Base-by-base conservation (phyloP, 1,284 basidiomycete species). In the Marasmius tenuissimus region DNA sequence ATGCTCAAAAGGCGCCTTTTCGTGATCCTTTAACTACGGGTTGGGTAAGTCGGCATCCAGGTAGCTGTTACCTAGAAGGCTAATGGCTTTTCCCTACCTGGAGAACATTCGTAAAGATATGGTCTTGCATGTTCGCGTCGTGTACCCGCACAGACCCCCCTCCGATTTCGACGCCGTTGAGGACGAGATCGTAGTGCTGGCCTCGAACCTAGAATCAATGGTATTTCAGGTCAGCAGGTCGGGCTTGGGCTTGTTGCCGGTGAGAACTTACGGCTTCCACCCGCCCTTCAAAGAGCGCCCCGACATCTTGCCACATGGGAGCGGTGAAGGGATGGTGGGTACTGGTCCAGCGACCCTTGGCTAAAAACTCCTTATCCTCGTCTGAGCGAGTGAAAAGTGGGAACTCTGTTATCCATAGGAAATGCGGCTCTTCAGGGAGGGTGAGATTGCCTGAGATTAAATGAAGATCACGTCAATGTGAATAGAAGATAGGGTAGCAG, bases 311-410 rank as follows among this genome's bases (percentile, higher is more conserved):
- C 76, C 84, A 91, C 85, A 96, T 91, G n/a, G 96, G 96, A 6
- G 96, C 94, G 11, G 96, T 98, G 77, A 98, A 98, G 1, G 96
- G 96, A 74, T 98, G 96, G 71, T 98, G 96, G 1, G 93, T 89
- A 66, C 92, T 91, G 65, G 92, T 91, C 92, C 93, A 97, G 66
- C 95, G 83, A 14, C 94, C 95, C 59, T 86, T 84, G 3, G 94
- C 89, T 53, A 96, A 78, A 71, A 89, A 86, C 39, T 91, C 87
- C 78, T 97, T 97, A 78, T 97, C 96, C 57, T 83, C 82, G 73
- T 97, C 96, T 33, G 90, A 88, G 47, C 83, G 86, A 5, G 95
- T 97, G 78, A 97, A 97, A 37, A 98, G 82, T 16, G 96, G 96
- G 73, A 98, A 98, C 74, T 97, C 94, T 4, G 94, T 97, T 62